Percentiles rank a stretch among this genome's conserved stretches.
Evolutionary conservation across 2,329 filamentous ascomycete genomes (phyloP).

Genomic region (Talaromyces sp.): DNA sequence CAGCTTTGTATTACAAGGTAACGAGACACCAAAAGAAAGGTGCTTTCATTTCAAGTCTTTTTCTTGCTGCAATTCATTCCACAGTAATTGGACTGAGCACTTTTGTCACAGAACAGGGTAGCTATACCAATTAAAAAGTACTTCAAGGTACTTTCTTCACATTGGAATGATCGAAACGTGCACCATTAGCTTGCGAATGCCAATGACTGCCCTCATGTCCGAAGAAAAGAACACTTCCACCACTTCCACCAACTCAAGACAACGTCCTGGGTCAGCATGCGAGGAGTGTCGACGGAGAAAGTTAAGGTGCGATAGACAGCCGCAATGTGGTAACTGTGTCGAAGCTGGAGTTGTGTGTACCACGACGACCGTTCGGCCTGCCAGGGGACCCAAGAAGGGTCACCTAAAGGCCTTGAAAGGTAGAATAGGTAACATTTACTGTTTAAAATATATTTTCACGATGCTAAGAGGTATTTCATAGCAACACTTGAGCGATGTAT

Average conservation of each 20-base stretch:
- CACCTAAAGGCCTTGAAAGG: slow-evolving; percentile 66
- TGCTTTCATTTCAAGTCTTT: background rate
- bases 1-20: background rate
- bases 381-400: slow-evolving; percentile 83
- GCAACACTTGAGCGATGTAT: slow-evolving; percentile 29
- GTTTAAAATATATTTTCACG: background rate
- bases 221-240: slow-evolving; percentile 10
- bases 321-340: slow-evolving; percentile 83
- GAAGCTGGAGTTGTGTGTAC: slow-evolving; percentile 29
- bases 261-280: slow-evolving; percentile 58
- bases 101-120: background rate
- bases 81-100: background rate
- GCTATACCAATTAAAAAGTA: background rate
- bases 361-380: slow-evolving; percentile 26
- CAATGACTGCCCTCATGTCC: slow-evolving; percentile 12
- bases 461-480: slow-evolving; percentile 7
- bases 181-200: slow-evolving; percentile 11
- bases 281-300: slow-evolving; percentile 92
- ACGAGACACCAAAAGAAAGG: background rate
- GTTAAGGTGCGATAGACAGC: slow-evolving; percentile 79
- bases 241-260: slow-evolving; percentile 20
- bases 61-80: background rate
- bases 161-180: slow-evolving; percentile 16
- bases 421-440: slow-evolving; percentile 24
- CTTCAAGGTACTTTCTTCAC: background rate